Conservation (phyloP, 1,284 basidiomycete genomes). For the Ganoderma lucidum region DNA sequence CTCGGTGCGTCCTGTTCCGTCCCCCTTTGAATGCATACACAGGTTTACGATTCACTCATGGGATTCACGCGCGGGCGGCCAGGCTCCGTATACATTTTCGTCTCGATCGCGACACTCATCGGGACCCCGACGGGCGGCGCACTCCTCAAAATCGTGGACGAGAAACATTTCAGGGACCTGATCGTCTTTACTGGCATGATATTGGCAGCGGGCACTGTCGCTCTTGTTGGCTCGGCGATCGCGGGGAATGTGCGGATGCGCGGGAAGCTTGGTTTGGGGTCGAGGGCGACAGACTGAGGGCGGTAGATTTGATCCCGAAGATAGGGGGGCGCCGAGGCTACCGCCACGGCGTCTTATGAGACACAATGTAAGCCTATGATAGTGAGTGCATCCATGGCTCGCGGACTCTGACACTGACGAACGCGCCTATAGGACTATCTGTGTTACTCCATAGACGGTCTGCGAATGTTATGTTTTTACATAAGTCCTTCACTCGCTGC, state of each 20-base stretch:
- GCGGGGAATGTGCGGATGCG: constrained; percentile 45
- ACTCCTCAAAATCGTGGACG: constrained; percentile 36
- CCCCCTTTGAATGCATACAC: no score
- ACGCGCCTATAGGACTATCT: neutral
- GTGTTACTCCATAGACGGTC: neutral
- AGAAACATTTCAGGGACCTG: constrained; percentile 39
- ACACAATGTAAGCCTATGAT: no score
- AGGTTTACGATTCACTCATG: no score
- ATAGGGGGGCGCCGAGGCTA: no score
- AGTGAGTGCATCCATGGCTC: no score
- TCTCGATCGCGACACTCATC: constrained; percentile 26
- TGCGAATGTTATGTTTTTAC: neutral
- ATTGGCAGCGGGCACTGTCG: constrained; percentile 27
- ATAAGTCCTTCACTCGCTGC: neutral
- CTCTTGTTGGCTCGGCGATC: constrained; percentile 35
- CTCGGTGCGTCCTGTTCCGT: constrained; percentile 20
- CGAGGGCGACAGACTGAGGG: neutral
- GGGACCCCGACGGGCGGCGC: constrained; percentile 41
- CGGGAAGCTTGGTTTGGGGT: no score
- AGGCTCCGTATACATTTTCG: constrained; percentile 41
- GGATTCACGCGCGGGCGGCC: no score
- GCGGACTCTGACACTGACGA: neutral
- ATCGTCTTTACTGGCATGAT: constrained; percentile 44
- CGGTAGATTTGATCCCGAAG: no score
- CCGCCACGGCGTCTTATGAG: no score